These are phyloP conservation scores for Hymenoscyphus fraxineus DNA, from an alignment of 2,329 filamentous ascomycete genomes.

Conservation along the genomic window DNA sequence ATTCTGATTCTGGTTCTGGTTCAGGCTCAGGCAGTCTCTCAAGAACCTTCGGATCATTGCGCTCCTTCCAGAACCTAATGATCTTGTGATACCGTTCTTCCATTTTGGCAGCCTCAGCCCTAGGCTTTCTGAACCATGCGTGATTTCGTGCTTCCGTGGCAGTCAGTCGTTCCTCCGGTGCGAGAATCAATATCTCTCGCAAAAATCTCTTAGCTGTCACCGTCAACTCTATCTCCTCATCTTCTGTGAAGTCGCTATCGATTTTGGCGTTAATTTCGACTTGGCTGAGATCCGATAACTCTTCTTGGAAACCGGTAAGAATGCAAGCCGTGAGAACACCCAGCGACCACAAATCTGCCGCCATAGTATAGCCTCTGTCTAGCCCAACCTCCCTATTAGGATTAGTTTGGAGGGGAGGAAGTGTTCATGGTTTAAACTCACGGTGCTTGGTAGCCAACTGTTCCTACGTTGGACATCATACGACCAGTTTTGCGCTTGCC, in stretches of 20 bases:
- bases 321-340: slow-evolving; percentile 30
- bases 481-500: slow-evolving; percentile 20
- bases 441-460: slow-evolving; percentile 33
- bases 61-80: slow-evolving; percentile 29
- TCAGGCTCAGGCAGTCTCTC: slow-evolving; percentile 22
- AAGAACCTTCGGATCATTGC: slow-evolving; percentile 22
- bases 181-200: slow-evolving; percentile 35
- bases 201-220: slow-evolving; percentile 32
- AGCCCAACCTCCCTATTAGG: slow-evolving; percentile 15
- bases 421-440: slow-evolving; percentile 20
- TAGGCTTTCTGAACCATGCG: slow-evolving; percentile 36
- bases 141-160: slow-evolving; percentile 36
- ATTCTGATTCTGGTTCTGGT: background rate
- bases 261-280: slow-evolving; percentile 16
- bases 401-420: slow-evolving; percentile 23
- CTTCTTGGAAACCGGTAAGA: slow-evolving; percentile 25
- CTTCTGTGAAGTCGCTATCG: slow-evolving; percentile 9
- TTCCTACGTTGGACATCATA: slow-evolving; percentile 31
- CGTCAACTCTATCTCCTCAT: slow-evolving; percentile 19
- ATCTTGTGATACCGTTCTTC: slow-evolving; percentile 27
- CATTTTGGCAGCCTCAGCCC: slow-evolving; percentile 23
- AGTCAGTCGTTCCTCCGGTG: slow-evolving; percentile 35
- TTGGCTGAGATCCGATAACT: slow-evolving; percentile 23
- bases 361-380: slow-evolving; percentile 28
- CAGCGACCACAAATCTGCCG: slow-evolving; percentile 34